These are phyloP conservation scores for Sugiyamaella marilandica DNA, from an alignment of 805 yeast genomes.

Conservation along the genomic window DNA sequence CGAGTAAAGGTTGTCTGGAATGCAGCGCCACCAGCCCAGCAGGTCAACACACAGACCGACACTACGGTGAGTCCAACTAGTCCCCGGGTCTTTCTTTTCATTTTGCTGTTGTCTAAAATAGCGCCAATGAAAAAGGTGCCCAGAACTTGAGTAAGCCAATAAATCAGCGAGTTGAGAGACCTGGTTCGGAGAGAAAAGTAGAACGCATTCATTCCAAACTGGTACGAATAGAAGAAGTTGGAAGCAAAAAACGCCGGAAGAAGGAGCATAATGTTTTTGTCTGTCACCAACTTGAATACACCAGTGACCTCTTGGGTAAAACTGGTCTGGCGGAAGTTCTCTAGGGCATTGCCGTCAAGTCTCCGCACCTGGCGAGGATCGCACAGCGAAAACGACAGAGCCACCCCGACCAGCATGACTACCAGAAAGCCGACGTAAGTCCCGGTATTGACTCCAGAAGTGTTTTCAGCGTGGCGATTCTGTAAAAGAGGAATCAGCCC, in stretches of 20 bases:
- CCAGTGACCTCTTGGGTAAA: conserved; percentile 35
- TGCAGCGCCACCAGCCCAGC: conserved; percentile 38
- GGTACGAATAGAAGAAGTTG: conserved; percentile 57
- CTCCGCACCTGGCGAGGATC: conserved; percentile 37
- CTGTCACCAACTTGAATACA: conserved; percentile 35
- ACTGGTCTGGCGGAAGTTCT: conserved; percentile 32
- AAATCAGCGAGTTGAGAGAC: conserved; percentile 46
- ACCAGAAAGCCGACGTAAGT: conserved; percentile 49
- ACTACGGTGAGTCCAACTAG: conserved; percentile 43
- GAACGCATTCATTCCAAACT: conserved; percentile 48
- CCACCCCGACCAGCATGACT: conserved; percentile 44
- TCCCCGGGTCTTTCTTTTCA: conserved; percentile 45
- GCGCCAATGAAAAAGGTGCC: conserved; percentile 48
- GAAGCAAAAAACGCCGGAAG: conserved; percentile 55
- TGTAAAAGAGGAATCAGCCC: conserved; percentile 48
- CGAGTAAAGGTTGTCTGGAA: conserved; percentile 19
- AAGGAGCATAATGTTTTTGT: conserved; percentile 41
- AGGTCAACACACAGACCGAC: conserved; percentile 38
- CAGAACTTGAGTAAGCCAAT: conserved; percentile 53
- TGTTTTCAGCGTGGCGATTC: conserved; percentile 35
- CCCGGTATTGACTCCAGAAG: conserved; percentile 34
- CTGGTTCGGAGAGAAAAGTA: conserved; percentile 52
- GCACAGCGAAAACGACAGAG: conserved; percentile 35
- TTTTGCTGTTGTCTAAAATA: conserved; percentile 40
- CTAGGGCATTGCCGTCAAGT: conserved; percentile 44